These are phyloP conservation scores for Erysimum cheiranthoides DNA, from an alignment of 345 rosid species.

Conservation along the genomic window DNA sequence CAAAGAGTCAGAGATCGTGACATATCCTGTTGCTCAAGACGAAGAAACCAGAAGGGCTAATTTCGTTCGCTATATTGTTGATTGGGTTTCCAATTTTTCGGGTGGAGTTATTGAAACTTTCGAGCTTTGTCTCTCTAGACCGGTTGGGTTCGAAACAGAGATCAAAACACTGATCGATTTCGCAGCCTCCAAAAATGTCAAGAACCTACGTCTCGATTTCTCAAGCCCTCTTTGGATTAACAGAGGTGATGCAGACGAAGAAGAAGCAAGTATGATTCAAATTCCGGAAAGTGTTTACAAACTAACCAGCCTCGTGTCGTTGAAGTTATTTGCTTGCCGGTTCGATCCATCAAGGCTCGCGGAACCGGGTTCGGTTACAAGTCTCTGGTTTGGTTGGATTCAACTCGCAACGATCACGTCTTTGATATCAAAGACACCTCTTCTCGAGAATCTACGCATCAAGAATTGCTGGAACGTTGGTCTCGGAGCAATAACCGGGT, in stretches of 20 bases:
- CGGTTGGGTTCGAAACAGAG: slow-evolving; percentile 19
- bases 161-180: slow-evolving; percentile 37
- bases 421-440: slow-evolving; percentile 32
- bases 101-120: slow-evolving; percentile 28
- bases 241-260: neutral
- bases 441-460: slow-evolving; percentile 46
- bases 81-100: slow-evolving; percentile 20
- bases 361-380: slow-evolving; percentile 22
- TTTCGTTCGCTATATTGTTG: slow-evolving; percentile 29
- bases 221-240: slow-evolving; percentile 38
- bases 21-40: neutral
- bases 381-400: slow-evolving; percentile 47
- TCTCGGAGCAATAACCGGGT: neutral
- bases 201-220: slow-evolving; percentile 48
- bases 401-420: slow-evolving; percentile 18
- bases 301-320: slow-evolving; percentile 14
- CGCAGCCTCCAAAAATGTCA: slow-evolving; percentile 28
- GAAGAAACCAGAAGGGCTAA: neutral
- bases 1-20: neutral
- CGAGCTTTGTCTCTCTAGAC: slow-evolving; percentile 41
- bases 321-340: slow-evolving; percentile 46
- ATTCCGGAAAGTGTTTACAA: slow-evolving; percentile 43
- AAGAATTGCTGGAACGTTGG: slow-evolving; percentile 51
- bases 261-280: neutral
- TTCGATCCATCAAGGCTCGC: slow-evolving; percentile 18